Base-by-base conservation (phyloP, 75 land plant genomes). In the Selaginella moellendorffii region DNA sequence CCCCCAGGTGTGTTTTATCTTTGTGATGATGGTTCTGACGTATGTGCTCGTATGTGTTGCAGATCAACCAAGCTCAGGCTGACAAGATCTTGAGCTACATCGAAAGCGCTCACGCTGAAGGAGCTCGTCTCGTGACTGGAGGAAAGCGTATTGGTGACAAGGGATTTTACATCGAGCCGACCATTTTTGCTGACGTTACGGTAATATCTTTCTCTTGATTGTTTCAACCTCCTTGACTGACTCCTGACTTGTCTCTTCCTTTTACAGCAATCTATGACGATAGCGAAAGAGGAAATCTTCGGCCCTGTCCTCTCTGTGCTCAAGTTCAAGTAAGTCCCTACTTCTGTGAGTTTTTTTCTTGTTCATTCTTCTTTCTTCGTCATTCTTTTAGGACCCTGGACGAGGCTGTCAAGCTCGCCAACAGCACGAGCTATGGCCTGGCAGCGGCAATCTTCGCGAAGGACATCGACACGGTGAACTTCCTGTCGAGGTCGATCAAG, bases 1-100 rank as follows among this genome's bases (percentile, higher is more conserved):
- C 26, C 95, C 95, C 18, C 85, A 79, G 75, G 95, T 65, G 65
- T 36, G 10, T 14, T 5, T 5, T 5, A 5, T 5, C 46, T 5
- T 14, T 5, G 10, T 5, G 10, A 36, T 14, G 14, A 5, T 5
- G 10, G 14, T 14, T 5, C 46, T 5, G 10, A 36, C 46, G 14
- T 14, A n/a, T n/a, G 1, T 36, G 14, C 5, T 36, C 10, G 5
- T 5, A 5, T 5, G 5, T 5, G 5, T 5, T 36, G 14, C 14
- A 36, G 46, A 36, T 36, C 5, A 14, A 36, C 46, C 5, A 36
- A 36, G 46, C 5, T 5, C 46, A 36, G 14, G 10, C 14, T 5
- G 46, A 36, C 46, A 36, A 36, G 46, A 14, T 36, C 14, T 36
- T 36, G 46, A 36, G 14, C 10, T 36, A 36, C 46, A 36, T 36